Base-by-base conservation (phyloP, 768 basidiomycete species). In the Pilatotrama ljubarskyi region DNA sequence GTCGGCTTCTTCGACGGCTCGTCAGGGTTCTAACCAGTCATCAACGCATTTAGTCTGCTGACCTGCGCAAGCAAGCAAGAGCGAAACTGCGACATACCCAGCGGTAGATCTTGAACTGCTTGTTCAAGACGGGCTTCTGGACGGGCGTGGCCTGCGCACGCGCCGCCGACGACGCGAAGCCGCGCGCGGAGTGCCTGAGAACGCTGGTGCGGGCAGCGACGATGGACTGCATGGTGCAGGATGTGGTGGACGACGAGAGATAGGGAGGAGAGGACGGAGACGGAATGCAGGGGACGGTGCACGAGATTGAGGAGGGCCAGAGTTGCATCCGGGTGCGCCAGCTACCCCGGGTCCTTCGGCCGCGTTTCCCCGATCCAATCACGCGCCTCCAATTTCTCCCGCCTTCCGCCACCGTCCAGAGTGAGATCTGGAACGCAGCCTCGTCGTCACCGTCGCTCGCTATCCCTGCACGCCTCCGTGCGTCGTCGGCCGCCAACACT, bases 61-160 rank as follows among this genome's bases (percentile, higher is more conserved):
- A 6, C 1, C 18, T 44, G 35, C 9, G 24, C 11, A 29, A 17
- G 37, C 37, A 44, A 24, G 38, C 22, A 53, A 7, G 18, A 47
- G 15, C 52, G 18, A 25, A n/a, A 41, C n/a, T 17, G 14, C 25
- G 22, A 79, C 85, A 62, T 58, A 93, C 93, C 94, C 97, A 99
- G 73, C 97, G 91, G 79, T 99, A 99, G 65, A 99, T 95, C 82
- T 95, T 92, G 82, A 99, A 98, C 75, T 95, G 90, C 79, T 98
- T 98, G 69, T 88, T 79, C 66, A 90, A 71, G 17, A 84, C 83
- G 0, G 86, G 84, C 73, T 90, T 91, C 77, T 87, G 78, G 1
- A 76, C 73, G 0, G 87, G 84, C 2, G 83, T 81, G 22, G 82
- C 74, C 67, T 73, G 74, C 5, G 60, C 54, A 32, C 69, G 66